Percentiles rank a stretch among this genome's conserved stretches.
Evolutionary conservation across 352 stramenopile species (phyloP).

Genomic region (Globisporangium emineosum): DNA sequence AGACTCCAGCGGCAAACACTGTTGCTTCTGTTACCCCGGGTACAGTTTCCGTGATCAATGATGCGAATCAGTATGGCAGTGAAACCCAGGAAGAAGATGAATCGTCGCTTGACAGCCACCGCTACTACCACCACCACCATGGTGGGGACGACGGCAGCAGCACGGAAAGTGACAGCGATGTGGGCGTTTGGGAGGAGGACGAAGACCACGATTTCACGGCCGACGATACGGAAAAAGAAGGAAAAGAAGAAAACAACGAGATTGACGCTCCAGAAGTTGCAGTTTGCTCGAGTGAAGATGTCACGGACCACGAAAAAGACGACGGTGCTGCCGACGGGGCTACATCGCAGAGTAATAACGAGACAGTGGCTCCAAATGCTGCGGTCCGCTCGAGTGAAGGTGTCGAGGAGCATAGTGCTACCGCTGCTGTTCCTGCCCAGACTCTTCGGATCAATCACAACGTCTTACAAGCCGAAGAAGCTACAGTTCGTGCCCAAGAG

Average conservation of each 20-base stretch:
- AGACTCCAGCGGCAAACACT: too few species aligned
- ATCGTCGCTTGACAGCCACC: neutral
- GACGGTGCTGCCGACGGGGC: too few species aligned
- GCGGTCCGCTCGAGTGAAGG: neutral
- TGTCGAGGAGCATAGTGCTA: neutral
- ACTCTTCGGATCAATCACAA: neutral
- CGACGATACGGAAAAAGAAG: neutral
- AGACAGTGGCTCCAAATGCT: neutral
- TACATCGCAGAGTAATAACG: neutral
- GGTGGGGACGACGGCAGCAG: constrained; percentile 6
- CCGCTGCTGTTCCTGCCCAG: neutral
- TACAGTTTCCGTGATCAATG: neutral
- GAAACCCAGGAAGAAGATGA: neutral
- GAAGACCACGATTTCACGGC: neutral
- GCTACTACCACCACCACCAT: neutral
- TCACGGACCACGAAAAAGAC: neutral
- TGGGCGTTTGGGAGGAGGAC: neutral
- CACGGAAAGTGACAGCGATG: constrained; percentile 13
- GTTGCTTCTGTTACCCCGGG: neutral
- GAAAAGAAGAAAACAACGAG: too few species aligned
- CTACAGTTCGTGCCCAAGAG: neutral
- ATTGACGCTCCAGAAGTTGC: neutral
- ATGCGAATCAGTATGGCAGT: neutral
- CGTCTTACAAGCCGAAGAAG: neutral
- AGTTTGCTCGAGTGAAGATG: neutral